Conservation (phyloP, 352 stramenopile genomes). For the Phytophthora hybrid region DNA sequence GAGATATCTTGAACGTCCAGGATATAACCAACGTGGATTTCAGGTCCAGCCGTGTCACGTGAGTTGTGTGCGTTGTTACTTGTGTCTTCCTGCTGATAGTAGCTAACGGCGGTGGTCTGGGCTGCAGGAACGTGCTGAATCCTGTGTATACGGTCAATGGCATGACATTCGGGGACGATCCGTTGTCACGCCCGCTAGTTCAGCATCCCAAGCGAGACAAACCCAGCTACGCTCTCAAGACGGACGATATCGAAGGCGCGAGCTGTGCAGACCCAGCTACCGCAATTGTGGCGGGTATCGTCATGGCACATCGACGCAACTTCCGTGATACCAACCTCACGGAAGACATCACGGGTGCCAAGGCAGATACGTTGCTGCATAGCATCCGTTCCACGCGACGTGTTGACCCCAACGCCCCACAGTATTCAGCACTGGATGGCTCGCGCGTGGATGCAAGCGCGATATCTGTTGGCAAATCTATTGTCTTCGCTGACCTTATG, state of each 20-base stretch:
- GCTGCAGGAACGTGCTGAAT: constrained; percentile 69
- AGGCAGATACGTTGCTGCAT: constrained; percentile 70
- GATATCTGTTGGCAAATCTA: constrained; percentile 72
- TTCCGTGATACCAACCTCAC: constrained; percentile 70
- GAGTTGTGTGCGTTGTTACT: constrained; percentile 3
- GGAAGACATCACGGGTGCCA: constrained; percentile 68
- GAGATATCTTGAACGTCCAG: constrained; percentile 66
- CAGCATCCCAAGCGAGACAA: constrained; percentile 67
- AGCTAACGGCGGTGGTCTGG: not conserved
- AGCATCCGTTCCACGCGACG: constrained; percentile 74
- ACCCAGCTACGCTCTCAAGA: constrained; percentile 58
- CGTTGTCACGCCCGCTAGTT: constrained; percentile 49
- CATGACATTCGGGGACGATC: constrained; percentile 62
- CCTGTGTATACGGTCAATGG: constrained; percentile 81
- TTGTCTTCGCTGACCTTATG: constrained; percentile 72
- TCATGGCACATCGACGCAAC: constrained; percentile 61
- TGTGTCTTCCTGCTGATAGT: not conserved
- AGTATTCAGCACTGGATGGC: constrained; percentile 70
- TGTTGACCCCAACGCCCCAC: constrained; percentile 71
- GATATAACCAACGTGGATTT: constrained; percentile 83
- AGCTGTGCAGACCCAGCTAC: constrained; percentile 60
- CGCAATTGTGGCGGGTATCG: constrained; percentile 65
- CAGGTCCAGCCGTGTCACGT: constrained; percentile 79
- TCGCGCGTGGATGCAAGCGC: constrained; percentile 68
- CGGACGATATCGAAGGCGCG: constrained; percentile 70